Evolutionary conservation across 2,329 filamentous ascomycete species (phyloP).

Genomic region (Tolypocladium endophyticum): DNA sequence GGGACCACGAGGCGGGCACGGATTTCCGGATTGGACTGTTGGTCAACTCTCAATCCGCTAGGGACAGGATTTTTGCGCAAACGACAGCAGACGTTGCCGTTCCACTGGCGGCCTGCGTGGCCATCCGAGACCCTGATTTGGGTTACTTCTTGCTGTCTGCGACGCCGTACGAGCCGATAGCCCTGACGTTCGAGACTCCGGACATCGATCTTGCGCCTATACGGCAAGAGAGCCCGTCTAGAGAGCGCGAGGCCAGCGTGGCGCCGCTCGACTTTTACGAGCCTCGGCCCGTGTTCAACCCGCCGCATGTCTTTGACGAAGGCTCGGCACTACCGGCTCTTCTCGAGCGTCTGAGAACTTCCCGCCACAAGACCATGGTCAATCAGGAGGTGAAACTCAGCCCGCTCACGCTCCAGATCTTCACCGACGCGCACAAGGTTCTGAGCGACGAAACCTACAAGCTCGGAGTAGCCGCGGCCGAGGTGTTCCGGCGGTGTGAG

Average conservation of each 20-base stretch:
- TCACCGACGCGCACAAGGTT: constrained; percentile 63
- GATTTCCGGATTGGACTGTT: constrained; percentile 53
- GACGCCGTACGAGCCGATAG: constrained; percentile 46
- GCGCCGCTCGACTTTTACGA: constrained; percentile 43
- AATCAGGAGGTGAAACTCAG: constrained; percentile 61
- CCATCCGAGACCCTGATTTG: constrained; percentile 50
- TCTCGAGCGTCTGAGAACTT: constrained; percentile 46
- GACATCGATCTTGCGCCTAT: constrained; percentile 38
- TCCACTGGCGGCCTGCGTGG: constrained; percentile 42
- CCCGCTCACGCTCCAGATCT: constrained; percentile 57
- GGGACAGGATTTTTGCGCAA: constrained; percentile 48
- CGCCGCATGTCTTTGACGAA: constrained; percentile 49
- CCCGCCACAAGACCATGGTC: constrained; percentile 49
- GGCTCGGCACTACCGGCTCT: constrained; percentile 44
- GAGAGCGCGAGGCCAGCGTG: constrained; percentile 30
- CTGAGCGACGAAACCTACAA: constrained; percentile 59
- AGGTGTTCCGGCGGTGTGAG: constrained; percentile 62
- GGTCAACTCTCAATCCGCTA: constrained; percentile 45
- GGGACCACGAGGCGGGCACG: constrained; percentile 44
- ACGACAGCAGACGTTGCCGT: constrained; percentile 31
- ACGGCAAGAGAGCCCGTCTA: constrained; percentile 30
- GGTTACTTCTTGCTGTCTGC: constrained; percentile 53
- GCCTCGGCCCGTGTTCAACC: constrained; percentile 56
- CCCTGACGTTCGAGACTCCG: constrained; percentile 48
- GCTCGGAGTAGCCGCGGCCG: constrained; percentile 58